Base-by-base conservation (phyloP, 2,329 filamentous ascomycete species). In the Penicillium sp. region DNA sequence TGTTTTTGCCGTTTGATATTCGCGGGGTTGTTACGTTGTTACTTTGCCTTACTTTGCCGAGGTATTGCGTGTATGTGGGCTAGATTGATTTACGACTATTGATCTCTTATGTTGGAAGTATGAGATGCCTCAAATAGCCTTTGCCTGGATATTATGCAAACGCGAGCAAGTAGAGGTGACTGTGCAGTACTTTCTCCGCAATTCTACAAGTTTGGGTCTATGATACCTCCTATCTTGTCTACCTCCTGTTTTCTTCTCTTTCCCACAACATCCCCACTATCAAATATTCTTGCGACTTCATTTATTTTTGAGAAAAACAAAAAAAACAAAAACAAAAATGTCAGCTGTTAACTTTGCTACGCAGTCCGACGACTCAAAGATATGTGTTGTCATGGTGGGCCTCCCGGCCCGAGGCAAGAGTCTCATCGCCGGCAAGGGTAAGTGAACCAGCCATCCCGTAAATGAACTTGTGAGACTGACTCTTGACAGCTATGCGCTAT, bases 361-460 rank as follows among this genome's bases (percentile, higher is more conserved):
- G 64, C 89, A 96, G 90, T 90, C 90, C 69, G 93, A 97, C 81
- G 92, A 97, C 77, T 93, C 91, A 60, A 91, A 90, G 76, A 96
- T 99, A 80, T 97, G 93, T 77, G 93, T 99, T 64, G 92, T 99
- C 69, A 97, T 99, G 94, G 94, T 99, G 60, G 94, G 94, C 66
- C 83, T 99, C 73, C 94, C 94, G 55, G 94, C 94, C 61, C 84
- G 94, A 67, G 94, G 94, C 71, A 99, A 99, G 84, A 96, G 91
- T 80, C 86, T 96, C 76, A 97, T 99, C 74, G 93, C 94, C 66
- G 92, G 96, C 72, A 97, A 97, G 85, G 92, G 93, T 94, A 81
- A 70, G 80, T 74, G 56, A n/a, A 23, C 17, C 29, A 12, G 29
- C 12, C 39, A 48, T 47, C 29, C 23, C 31, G 21, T 1, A 29